Evolutionary conservation across 208 protist species (phyloP), one percentile per base, ranked within the genome.

Genomic region (Naegleria fowleri): DNA sequence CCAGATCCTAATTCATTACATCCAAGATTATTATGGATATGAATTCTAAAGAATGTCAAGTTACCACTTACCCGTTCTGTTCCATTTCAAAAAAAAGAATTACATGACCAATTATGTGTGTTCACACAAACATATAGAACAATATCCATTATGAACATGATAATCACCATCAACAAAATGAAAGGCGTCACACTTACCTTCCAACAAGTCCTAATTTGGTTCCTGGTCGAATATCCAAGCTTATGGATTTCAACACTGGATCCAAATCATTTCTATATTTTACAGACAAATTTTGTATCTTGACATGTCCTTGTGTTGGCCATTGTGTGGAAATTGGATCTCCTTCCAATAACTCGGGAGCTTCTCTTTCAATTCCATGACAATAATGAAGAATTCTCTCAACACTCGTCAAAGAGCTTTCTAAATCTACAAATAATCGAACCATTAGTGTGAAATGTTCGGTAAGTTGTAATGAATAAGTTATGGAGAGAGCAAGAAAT

Each of bases 401-500:
- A 25, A 96, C 94, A 91, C 92, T 94, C 92, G 96, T 97, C 96
- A 97, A 97, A 76, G 95, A 90, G 41, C 95, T 94, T 92, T 97
- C 96, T 83, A 96, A 86, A 0, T 90, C 88, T 16, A 92, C 91
- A 85, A 83, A 51, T 25, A 36, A 43, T 91, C 93, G 89, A 33
- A 94, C 91, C 51, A 91, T 79, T 86, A 83, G 90, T 87, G 92
- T 94, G 41, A 94, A 88, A 48, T 84, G 76, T 4, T n/a, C 13
- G 22, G 87, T 51, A 13, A 83, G n/a, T 36, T 79, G 51, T 13
- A 95, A 40, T 22, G 92, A 90, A 40, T 93, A 94, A 9, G 90
- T 94, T 0, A 95, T 87, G 2, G 90, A 43, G 0, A 95, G 39
- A 59, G 91, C 94, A 29, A 79, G 89, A 25, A 92, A 84, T 83